Percentiles rank a stretch among this genome's conserved stretches.
Evolutionary conservation across 2,329 filamentous ascomycete genomes (phyloP).

Genomic region (Scedosporium minutisporum): DNA sequence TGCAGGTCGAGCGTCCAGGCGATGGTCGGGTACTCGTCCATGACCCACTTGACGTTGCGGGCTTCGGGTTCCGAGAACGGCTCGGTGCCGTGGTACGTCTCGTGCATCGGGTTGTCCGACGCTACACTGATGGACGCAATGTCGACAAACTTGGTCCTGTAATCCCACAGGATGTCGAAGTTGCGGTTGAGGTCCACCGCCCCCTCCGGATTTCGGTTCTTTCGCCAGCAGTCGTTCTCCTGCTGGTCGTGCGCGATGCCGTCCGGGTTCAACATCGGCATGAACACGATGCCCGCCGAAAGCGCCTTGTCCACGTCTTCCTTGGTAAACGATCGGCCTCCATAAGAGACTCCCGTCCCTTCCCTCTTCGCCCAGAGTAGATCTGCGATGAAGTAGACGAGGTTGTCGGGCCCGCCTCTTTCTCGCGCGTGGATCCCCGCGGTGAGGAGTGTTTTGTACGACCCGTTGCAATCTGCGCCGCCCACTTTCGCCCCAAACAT

Average conservation of each 20-base stretch:
- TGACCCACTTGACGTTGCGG: constrained; percentile 40
- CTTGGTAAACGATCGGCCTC: constrained; percentile 39
- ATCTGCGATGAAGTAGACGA: constrained; percentile 49
- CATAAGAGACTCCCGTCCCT: constrained; percentile 40
- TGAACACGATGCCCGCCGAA: constrained; percentile 40
- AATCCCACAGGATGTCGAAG: constrained; percentile 50
- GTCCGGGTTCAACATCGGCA: constrained; percentile 45
- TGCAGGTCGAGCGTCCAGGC: constrained; percentile 52
- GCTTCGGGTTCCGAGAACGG: constrained; percentile 48
- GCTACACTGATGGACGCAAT: constrained; percentile 26
- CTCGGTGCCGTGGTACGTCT: constrained; percentile 40
- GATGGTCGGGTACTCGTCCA: constrained; percentile 38
- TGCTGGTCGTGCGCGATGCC: constrained; percentile 42
- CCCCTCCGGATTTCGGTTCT: constrained; percentile 40
- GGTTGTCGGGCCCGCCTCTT: constrained; percentile 44
- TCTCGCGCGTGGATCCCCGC: constrained; percentile 48
- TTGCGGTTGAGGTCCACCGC: constrained; percentile 46
- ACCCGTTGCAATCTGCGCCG: constrained; percentile 15
- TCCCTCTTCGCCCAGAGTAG: constrained; percentile 42
- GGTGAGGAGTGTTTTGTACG: constrained; percentile 41
- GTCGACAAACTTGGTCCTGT: constrained; percentile 29
- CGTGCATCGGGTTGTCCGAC: constrained; percentile 28
- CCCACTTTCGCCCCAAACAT: constrained; percentile 34
- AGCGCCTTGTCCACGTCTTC: constrained; percentile 41
- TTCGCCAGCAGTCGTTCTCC: constrained; percentile 42